Evolutionary conservation across 345 rosid genomes (phyloP).

Genomic region (Turritis glabra): DNA sequence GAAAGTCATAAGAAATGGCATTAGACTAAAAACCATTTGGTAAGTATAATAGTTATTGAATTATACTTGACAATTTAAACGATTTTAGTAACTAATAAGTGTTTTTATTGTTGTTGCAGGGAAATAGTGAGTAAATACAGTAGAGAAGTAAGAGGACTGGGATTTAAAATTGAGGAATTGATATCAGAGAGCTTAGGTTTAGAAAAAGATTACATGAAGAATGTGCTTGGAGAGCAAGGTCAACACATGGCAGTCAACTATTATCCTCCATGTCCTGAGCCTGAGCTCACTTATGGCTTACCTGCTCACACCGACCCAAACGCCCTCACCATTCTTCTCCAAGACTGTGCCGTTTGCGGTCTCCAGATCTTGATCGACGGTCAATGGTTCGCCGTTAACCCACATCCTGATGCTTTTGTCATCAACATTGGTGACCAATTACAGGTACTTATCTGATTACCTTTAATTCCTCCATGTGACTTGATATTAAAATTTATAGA

Average conservation of each 20-base stretch:
- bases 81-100: background rate
- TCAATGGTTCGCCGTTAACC: slow-evolving; percentile 80
- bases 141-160: slow-evolving; percentile 61
- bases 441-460: slow-evolving; percentile 48
- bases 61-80: background rate
- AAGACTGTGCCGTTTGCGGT: slow-evolving; percentile 72
- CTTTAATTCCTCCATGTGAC: background rate
- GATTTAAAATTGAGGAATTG: slow-evolving; percentile 59
- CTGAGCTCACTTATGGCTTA: slow-evolving; percentile 87
- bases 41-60: background rate
- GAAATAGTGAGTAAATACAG: slow-evolving; percentile 63
- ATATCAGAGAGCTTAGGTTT: slow-evolving; percentile 89
- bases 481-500: background rate
- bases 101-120: slow-evolving; percentile 38
- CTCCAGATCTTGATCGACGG: slow-evolving; percentile 82
- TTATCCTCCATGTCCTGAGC: slow-evolving; percentile 91
- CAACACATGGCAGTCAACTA: slow-evolving; percentile 95
- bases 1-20: too few species aligned
- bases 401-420: slow-evolving; percentile 74
- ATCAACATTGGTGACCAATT: slow-evolving; percentile 89
- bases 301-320: slow-evolving; percentile 95
- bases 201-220: slow-evolving; percentile 52
- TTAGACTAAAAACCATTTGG: too few species aligned
- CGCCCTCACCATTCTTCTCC: slow-evolving; percentile 79
- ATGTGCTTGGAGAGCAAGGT: slow-evolving; percentile 76